Base-by-base conservation (phyloP, 73 alveolate genomes). In the Urostyla sp. region DNA sequence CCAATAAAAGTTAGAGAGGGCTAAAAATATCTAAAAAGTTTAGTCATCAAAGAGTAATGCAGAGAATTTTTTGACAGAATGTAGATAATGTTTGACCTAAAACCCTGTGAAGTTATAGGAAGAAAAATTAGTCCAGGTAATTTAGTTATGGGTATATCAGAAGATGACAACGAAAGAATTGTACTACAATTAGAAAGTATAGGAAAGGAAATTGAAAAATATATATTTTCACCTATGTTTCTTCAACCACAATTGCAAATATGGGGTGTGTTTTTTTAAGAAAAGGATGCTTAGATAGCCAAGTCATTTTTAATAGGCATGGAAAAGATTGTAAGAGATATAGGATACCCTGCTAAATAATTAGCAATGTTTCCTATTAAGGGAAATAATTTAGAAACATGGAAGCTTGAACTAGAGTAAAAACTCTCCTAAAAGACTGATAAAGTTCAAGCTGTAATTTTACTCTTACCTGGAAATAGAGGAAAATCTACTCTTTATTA, bases 211-310 rank as follows among this genome's bases (percentile, higher is more conserved):
- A 80, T 96, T 48, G 98, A 94, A 52, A 72, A 98, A 53, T 87
- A 92, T 35, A 90, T 95, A 15, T 86, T 89, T 82, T 79, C 88
- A 53, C 52, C 40, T 58, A 94, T 95, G 98, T 95, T 74, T 63
- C 75, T 87, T 20, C 72, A 93, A 31, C 94, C 91, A 7, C 74
- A 77, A 4, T 58, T 95, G 40, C 76, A 87, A 32, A 88, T 73
- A 50, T 91, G 98, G 98, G 96, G 95, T 26, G 84, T 95, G n/a
- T 94, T 94, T 80, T 94, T 79, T 77, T 67, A 76, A 0, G 97
- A 91, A 28, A 84, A 90, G 38, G 96, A 91, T 57, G 37, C 79
- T 18, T 49, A 61, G 28, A 60, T 80, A 26, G 93, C 90, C 0
- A 88, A 82, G 13, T 75, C 75, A 59, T 94, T 91, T 74, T 40